Base-by-base conservation (phyloP, 257 asterid genomes). In the Gentiana dahurica region DNA sequence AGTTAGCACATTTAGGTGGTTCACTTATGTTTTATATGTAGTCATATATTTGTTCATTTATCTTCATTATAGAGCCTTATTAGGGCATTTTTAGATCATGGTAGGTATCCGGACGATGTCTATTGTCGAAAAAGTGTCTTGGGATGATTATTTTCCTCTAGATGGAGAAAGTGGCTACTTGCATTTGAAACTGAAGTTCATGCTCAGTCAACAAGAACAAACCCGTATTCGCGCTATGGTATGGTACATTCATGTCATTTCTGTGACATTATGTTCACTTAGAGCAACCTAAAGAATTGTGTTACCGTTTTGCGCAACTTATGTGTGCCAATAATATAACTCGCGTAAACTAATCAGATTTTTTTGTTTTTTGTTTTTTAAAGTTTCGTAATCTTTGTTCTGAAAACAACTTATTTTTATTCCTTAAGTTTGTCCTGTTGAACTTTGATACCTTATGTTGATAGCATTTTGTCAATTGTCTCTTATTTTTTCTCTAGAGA, bases 111-210 rank as follows among this genome's bases (percentile, higher is more conserved):
- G 8, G 44, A 39, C 87, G 33, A 69, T 80, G 75, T 75, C 76
- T 4, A 77, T 91, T 60, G 85, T 91, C 34, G 88, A 91, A 86
- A 91, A 85, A 80, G 95, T 84, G n/a, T 68, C 44, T 53, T 87
- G 96, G 96, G 92, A 91, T 55, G 95, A 87, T 43, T 76, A 69
- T 63, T 85, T 85, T 64, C 69, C 77, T 51, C 68, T 91, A 52
- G 77, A 74, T 61, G 90, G 85, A 57, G 90, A 83, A 57, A 77
- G 89, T 55, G 90, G 94, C 6, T 69, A 73, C 44, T 94, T 83
- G 61, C 98, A 81, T 74, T 68, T 91, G 94, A 83, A 87, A 75
- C 59, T 87, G 71, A 84, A 67, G 37, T 85, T 91, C 58, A 32
- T 70, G 74, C 89, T 91, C 69, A 91, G 65, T 59, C 90, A 87